These are phyloP conservation scores for Heritiera fomes DNA, from an alignment of 345 rosid genomes.

Conservation along the genomic window DNA sequence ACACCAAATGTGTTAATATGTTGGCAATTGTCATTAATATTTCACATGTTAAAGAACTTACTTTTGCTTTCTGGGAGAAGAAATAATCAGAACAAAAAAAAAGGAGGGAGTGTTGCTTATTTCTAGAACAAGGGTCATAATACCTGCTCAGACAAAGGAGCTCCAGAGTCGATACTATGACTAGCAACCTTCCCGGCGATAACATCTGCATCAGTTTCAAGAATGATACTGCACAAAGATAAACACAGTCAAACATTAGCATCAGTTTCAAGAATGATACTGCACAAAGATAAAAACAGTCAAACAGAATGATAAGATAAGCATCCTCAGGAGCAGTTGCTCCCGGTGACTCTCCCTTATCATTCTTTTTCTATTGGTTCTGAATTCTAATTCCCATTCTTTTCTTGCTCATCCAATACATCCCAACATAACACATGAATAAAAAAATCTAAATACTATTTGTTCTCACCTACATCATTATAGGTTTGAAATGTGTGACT, in stretches of 20 bases:
- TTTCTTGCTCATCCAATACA: not conserved
- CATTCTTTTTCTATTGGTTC: not conserved
- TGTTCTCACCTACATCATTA: not conserved
- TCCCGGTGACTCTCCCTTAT: not conserved
- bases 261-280: too few species aligned
- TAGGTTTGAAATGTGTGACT: not conserved
- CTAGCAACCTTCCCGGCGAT: conserved; percentile 80
- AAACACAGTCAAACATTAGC: not conserved
- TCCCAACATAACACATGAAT: not conserved
- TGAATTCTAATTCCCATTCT: not conserved
- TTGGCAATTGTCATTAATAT: conserved; percentile 8
- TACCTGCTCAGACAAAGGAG: conserved; percentile 85
- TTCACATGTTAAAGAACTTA: not conserved
- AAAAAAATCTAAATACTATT: not conserved
- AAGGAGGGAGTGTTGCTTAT: not conserved
- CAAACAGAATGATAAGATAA: conserved; percentile 32
- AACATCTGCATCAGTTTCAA: conserved; percentile 77
- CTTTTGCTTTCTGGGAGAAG: not conserved
- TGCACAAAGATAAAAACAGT: conserved; percentile 25
- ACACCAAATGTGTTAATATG: not conserved
- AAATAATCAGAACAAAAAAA: not conserved
- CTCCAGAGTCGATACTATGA: conserved; percentile 60
- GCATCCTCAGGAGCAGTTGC: conserved; percentile 28
- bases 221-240: conserved; percentile 52
- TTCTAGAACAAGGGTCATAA: not conserved